Conservation (phyloP, 371 early-diverging fungal species). For the Mucor racemosus region DNA sequence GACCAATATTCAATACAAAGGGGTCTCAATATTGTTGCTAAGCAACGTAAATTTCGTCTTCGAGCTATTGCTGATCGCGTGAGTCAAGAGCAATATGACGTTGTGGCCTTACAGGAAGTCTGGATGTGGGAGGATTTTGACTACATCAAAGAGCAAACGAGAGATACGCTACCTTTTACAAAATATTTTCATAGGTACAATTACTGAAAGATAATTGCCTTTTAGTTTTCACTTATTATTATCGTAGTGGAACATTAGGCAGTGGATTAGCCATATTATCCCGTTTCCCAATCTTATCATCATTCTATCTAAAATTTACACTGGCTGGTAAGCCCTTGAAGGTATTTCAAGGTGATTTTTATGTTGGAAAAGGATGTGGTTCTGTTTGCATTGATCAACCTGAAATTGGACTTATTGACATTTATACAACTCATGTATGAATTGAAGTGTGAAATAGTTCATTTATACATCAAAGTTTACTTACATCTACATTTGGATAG, state of each 20-base stretch:
- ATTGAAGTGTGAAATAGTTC: not conserved
- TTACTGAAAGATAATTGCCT: not conserved
- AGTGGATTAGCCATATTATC: conserved; percentile 64
- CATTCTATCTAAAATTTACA: conserved; percentile 52
- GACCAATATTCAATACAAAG: conserved; percentile 27
- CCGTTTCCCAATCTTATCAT: conserved; percentile 52
- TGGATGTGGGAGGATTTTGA: conserved; percentile 64
- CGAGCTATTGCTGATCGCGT: conserved; percentile 59
- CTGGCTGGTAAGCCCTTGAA: conserved; percentile 62
- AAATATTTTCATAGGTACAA: conserved; percentile 57
- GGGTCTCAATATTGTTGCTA: conserved; percentile 61
- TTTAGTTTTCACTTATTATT: not conserved
- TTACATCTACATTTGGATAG: conserved; percentile 29
- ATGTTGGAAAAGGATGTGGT: conserved; percentile 65
- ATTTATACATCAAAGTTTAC: not conserved
- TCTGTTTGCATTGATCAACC: conserved; percentile 61
- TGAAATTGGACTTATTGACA: conserved; percentile 57
- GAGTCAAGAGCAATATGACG: conserved; percentile 46
- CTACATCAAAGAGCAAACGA: conserved; percentile 37
- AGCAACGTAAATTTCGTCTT: conserved; percentile 52
- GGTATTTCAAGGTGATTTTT: conserved; percentile 67
- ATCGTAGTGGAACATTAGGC: conserved; percentile 59
- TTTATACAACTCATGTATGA: conserved; percentile 70
- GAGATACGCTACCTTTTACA: conserved; percentile 42
- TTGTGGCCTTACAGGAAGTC: conserved; percentile 68